phyloP scores from a whole-genome alignment of 192 early-diverging fungal species.

The Umbelopsis vinacea region DNA sequence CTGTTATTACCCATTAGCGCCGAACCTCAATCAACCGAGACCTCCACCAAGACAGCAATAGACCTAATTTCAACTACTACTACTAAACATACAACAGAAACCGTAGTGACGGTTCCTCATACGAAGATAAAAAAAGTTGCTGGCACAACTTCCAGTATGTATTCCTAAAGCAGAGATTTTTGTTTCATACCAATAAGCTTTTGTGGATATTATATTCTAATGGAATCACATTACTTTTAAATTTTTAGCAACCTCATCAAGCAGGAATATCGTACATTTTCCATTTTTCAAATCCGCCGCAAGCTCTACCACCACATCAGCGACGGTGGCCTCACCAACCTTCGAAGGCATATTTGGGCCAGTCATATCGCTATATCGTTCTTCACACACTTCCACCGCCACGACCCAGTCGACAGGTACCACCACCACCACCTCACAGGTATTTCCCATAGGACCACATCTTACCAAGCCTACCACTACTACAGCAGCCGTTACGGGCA shows the following conservation, averaged over 20 bases:
- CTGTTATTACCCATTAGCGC: not conserved
- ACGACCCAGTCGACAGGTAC: not conserved
- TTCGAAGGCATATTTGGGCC: not conserved
- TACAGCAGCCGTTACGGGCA: not conserved
- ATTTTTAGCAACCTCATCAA: not conserved
- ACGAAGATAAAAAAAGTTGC: constrained; percentile 18
- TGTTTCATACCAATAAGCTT: not conserved
- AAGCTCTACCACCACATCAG: not conserved
- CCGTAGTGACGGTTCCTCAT: not conserved
- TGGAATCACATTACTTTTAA: not conserved
- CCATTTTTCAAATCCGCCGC: constrained; percentile 5
- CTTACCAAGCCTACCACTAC: not conserved
- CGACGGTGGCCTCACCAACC: not conserved
- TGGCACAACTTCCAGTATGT: constrained; percentile 17
- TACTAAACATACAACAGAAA: not conserved
- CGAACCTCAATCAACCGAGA: not conserved
- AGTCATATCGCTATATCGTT: not conserved
- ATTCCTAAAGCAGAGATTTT: not conserved
- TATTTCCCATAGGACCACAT: not conserved
- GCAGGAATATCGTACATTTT: not conserved
- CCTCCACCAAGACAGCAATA: not conserved
- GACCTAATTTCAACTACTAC: not conserved
- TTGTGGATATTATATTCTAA: not conserved
- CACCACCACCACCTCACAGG: not conserved
- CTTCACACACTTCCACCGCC: not conserved